Base-by-base conservation (phyloP, 805 yeast species). In the Candida stauntonica region DNA sequence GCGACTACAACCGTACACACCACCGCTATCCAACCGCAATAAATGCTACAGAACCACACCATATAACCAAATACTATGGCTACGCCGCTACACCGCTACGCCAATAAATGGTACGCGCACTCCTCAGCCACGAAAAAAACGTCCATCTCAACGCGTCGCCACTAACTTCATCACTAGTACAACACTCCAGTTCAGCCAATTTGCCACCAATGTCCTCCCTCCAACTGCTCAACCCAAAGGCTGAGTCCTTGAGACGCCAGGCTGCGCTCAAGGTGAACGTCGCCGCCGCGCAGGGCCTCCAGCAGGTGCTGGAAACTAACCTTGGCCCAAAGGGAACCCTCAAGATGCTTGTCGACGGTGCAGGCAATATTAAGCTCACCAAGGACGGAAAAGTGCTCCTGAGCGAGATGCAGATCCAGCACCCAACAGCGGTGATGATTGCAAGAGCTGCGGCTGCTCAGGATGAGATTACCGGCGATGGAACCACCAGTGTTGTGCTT, bases 381-480 rank as follows among this genome's bases (percentile, higher is more conserved):
- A 93, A 93, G 59, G 99, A 93, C 62, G 99, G 99, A 37, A 89
- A 91, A 59, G 97, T 93, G 7, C 68, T 93, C 40, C 70, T 93
- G 43, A 77, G 85, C 29, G 99, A 93, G 60, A 93, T 93, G 99
- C 99, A 93, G 66, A 91, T 91, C 63, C 93, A 85, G 60, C 80
- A 84, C 46, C 94, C 94, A 9, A 85, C 94, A 4, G 94, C 94
- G 0, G 85, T 84, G 26, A 78, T 84, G 85, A 84, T 84, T 65
- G 95, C 99, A 3, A 75, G 98, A 49, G 99, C 98, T 12, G 99
- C 99, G 35, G 79, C 96, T 32, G 97, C 99, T 0, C 99, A 93
- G 65, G 99, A 93, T 62, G 99, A 93, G 63, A 87, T 93, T 58
- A 86, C 98, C n/a, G 99, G 99, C 35, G 99, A 93, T 64, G 99